phyloP scores from a whole-genome alignment of 2,329 filamentous ascomycete genomes.

The Colletotrichum lindemuthianum region DNA sequence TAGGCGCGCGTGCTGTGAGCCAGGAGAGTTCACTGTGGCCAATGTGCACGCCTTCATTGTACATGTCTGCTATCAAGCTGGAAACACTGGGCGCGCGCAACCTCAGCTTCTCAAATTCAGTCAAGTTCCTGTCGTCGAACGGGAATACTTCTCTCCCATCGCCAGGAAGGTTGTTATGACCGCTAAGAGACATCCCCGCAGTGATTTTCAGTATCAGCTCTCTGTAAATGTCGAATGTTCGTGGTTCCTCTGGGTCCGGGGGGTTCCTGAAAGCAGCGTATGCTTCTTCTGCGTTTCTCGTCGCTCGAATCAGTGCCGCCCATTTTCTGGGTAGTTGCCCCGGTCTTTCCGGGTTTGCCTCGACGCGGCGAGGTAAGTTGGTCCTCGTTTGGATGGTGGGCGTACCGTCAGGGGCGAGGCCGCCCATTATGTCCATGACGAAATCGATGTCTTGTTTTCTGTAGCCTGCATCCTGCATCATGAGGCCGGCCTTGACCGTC shows the following conservation, averaged over 20 bases:
- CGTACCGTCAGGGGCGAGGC: constrained; percentile 58
- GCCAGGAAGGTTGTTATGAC: constrained; percentile 36
- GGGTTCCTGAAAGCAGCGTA: constrained; percentile 62
- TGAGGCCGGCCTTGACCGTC: constrained; percentile 60
- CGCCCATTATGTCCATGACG: constrained; percentile 63
- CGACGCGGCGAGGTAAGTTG: constrained; percentile 9
- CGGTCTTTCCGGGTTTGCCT: constrained; percentile 16
- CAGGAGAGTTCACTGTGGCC: constrained; percentile 25
- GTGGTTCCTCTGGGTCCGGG: constrained; percentile 45
- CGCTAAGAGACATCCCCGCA: constrained; percentile 43
- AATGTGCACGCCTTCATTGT: constrained; percentile 53
- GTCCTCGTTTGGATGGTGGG: constrained; percentile 65
- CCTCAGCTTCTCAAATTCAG: constrained; percentile 72
- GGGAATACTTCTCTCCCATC: constrained; percentile 46
- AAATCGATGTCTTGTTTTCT: constrained; percentile 56
- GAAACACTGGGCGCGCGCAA: constrained; percentile 67
- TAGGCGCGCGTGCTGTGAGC: constrained; percentile 26
- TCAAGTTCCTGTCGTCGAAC: constrained; percentile 60
- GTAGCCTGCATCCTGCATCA: constrained; percentile 68
- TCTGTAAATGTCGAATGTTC: constrained; percentile 59
- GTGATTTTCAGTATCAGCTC: constrained; percentile 70
- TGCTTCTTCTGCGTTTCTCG: constrained; percentile 69
- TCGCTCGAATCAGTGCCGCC: constrained; percentile 67
- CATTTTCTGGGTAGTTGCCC: constrained; percentile 46
- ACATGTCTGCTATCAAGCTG: constrained; percentile 70